Evolutionary conservation across 78 protist genomes (phyloP).

Genomic region (Dictyostelium citrinum): DNA sequence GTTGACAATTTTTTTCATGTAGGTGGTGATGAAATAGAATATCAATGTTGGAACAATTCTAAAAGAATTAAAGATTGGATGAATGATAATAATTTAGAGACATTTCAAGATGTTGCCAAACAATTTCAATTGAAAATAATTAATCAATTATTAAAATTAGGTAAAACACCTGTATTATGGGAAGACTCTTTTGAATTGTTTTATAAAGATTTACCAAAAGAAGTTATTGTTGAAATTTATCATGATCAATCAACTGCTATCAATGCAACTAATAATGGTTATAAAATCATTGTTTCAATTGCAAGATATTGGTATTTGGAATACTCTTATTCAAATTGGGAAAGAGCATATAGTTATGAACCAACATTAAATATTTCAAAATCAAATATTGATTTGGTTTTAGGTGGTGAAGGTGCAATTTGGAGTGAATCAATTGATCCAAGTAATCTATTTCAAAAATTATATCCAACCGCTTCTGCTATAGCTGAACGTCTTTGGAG

Average conservation of each 20-base stretch:
- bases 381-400: neutral
- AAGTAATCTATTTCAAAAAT: neutral
- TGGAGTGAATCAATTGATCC: neutral
- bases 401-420: neutral
- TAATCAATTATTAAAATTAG: neutral
- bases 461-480: neutral
- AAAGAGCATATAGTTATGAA: neutral
- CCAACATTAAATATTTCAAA: neutral
- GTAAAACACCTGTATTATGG: neutral
- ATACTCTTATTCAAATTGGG: neutral
- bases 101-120: neutral
- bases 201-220: neutral
- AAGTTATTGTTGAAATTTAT: neutral
- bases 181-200: neutral
- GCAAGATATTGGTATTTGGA: neutral
- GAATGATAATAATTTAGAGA: neutral
- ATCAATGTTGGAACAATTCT: conserved; percentile 34
- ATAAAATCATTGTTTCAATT: neutral
- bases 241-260: neutral
- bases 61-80: neutral
- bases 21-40: conserved; percentile 51
- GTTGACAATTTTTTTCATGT: conserved; percentile 15
- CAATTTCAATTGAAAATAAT: neutral
- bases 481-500: neutral
- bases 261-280: neutral